phyloP scores from a whole-genome alignment of 495 filamentous ascomycete species.

The Neurospora sublineolata region DNA sequence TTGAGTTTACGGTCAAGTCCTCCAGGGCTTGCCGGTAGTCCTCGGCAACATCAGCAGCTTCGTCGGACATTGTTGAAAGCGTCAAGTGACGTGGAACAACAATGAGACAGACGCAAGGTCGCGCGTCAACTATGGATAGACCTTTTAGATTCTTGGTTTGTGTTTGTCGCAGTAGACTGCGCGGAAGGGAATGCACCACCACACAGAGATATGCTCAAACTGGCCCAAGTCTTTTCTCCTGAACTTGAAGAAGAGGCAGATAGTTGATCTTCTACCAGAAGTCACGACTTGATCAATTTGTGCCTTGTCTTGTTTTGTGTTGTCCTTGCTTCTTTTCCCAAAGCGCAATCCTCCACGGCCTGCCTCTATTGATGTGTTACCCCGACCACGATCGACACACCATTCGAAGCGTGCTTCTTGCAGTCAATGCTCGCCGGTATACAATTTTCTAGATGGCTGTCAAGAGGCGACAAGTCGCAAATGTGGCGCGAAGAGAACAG shows the following conservation, averaged over 20 bases:
- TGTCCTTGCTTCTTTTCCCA: not conserved
- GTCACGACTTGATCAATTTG: not conserved
- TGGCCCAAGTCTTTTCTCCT: not conserved
- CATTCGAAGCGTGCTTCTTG: not conserved
- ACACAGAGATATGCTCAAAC: not conserved
- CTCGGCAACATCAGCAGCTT: constrained; percentile 82
- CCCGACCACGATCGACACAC: not conserved
- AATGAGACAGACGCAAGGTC: not conserved
- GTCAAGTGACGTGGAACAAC: not conserved
- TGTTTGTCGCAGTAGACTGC: not conserved
- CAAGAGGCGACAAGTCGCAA: not conserved
- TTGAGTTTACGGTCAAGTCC: constrained; percentile 78
- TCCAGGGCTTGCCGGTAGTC: constrained; percentile 90
- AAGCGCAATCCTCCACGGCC: not conserved
- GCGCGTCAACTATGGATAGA: not conserved
- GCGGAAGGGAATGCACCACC: not conserved
- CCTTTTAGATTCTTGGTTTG: not conserved
- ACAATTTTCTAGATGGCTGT: not conserved
- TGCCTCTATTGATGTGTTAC: not conserved
- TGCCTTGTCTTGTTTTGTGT: not conserved
- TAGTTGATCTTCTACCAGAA: not conserved
- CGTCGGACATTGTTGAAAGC: constrained; percentile 49
- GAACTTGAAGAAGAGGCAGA: not conserved
- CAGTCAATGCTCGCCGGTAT: not conserved
- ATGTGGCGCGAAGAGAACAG: not conserved